Percentiles rank a stretch among this genome's conserved stretches.
Conservation (phyloP, 169 alveolate genomes). For the Plasmodium knowlesi region DNA sequence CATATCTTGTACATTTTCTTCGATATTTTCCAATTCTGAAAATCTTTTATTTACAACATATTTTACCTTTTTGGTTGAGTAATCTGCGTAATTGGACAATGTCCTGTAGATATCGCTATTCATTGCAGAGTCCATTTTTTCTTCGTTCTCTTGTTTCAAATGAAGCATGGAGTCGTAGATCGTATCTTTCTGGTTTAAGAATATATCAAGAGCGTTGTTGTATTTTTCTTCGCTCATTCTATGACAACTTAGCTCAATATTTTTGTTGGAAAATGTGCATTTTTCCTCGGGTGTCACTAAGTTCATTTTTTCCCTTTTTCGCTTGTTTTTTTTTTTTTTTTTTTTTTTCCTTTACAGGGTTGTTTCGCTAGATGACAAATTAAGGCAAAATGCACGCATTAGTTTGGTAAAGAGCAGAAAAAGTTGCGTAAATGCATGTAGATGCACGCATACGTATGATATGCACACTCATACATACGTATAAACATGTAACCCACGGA, state of each 20-base stretch:
- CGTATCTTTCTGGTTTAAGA: constrained; percentile 4
- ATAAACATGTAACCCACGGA: neutral
- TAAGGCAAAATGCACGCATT: neutral
- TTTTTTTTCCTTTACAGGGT: neutral
- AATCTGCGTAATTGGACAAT: constrained; percentile 67
- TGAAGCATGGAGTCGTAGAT: constrained; percentile 38
- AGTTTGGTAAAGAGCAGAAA: neutral
- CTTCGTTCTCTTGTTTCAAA: constrained; percentile 46
- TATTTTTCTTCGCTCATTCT: constrained; percentile 66
- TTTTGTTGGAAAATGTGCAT: constrained; percentile 20
- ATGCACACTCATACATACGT: constrained; percentile 6
- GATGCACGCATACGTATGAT: neutral
- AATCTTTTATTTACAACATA: constrained; percentile 69
- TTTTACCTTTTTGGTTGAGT: constrained; percentile 48
- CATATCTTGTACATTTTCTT: constrained; percentile 68
- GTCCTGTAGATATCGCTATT: constrained; percentile 72
- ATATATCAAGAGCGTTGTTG: neutral
- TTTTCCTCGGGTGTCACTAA: constrained; percentile 1
- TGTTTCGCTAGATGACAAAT: neutral
- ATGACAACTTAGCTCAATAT: constrained; percentile 1
- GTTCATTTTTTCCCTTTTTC: constrained; percentile 23
- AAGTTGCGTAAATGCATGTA: neutral
- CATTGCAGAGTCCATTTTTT: constrained; percentile 24
- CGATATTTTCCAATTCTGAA: constrained; percentile 63
- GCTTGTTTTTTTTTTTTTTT: too few relatives aligned